Conservation (phyloP, 139 green algal genomes). For the Chlamydomonas incerta region DNA sequence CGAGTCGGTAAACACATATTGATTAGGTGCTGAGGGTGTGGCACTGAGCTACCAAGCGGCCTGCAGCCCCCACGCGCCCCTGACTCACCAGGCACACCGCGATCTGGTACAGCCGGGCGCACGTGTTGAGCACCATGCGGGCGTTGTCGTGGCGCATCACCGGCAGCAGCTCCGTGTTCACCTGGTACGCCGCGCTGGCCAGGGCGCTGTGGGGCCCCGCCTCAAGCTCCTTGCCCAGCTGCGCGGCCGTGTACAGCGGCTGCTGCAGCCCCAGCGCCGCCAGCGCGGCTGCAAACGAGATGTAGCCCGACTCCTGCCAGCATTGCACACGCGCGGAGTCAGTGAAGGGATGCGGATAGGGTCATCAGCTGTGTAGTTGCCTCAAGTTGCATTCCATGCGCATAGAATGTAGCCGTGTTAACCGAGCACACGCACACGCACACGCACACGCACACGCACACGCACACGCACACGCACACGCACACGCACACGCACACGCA, state of each 20-base stretch:
- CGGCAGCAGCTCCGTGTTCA: conserved; percentile 22
- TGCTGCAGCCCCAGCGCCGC: not conserved
- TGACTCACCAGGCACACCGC: conserved; percentile 8
- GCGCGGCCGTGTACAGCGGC: not conserved
- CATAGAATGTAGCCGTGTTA: no score
- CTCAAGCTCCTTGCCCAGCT: conserved; percentile 5
- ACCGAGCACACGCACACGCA: no score
- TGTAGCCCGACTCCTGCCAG: conserved; percentile 7
- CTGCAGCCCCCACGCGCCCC: not conserved
- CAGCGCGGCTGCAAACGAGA: not conserved
- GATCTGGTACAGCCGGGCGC: conserved; percentile 33
- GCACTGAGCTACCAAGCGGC: not conserved
- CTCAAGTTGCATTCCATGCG: no score
- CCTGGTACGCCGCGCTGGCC: conserved; percentile 4
- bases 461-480: no score
- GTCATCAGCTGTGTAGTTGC: no score
- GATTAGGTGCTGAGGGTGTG: not conserved
- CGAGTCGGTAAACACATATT: not conserved
- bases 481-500: no score
- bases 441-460: no score
- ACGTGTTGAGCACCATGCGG: conserved; percentile 10
- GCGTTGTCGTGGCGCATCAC: conserved; percentile 26
- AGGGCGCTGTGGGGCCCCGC: not conserved
- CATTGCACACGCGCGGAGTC: no score
- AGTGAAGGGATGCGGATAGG: no score